Evolutionary conservation across 179 eudicot genomes (phyloP).

Genomic region (Amaranthus tricolor): DNA sequence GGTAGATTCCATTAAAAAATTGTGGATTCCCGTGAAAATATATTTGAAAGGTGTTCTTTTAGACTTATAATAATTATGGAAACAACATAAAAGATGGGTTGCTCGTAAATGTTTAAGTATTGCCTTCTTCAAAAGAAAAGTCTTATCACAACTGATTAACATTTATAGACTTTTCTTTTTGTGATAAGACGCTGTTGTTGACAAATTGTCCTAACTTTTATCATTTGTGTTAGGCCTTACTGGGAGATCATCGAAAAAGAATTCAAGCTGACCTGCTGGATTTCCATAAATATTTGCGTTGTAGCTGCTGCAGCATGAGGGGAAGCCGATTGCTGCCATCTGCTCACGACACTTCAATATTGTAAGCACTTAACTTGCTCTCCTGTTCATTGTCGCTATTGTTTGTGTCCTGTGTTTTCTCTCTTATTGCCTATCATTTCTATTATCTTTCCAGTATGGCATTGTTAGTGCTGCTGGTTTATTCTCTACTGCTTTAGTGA

Average conservation of each 20-base stretch:
- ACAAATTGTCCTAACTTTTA: constrained; percentile 12
- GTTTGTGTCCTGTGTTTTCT: constrained; percentile 1
- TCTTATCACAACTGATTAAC: not conserved
- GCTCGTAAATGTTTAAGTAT: not conserved
- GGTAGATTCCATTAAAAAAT: too few species aligned
- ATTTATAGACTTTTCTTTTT: not conserved
- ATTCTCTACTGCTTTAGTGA: not conserved
- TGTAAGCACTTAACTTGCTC: constrained; percentile 46
- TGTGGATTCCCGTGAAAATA: too few species aligned
- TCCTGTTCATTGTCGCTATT: not conserved
- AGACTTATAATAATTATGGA: too few species aligned
- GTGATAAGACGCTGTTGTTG: not conserved
- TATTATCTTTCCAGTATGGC: not conserved
- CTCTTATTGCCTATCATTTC: not conserved
- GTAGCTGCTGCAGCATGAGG: constrained; percentile 71
- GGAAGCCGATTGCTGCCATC: constrained; percentile 48
- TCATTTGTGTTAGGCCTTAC: constrained; percentile 53
- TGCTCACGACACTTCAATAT: constrained; percentile 75
- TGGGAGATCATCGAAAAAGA: constrained; percentile 81
- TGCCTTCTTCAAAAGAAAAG: not conserved
- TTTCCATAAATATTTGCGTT: constrained; percentile 54
- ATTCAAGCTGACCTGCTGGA: constrained; percentile 84
- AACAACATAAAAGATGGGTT: too few species aligned
- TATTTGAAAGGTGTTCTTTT: too few species aligned
- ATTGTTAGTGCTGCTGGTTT: constrained; percentile 1